Evolutionary conservation across 2,329 filamentous ascomycete genomes (phyloP).

Genomic region (Lasiodiplodia citricola): DNA sequence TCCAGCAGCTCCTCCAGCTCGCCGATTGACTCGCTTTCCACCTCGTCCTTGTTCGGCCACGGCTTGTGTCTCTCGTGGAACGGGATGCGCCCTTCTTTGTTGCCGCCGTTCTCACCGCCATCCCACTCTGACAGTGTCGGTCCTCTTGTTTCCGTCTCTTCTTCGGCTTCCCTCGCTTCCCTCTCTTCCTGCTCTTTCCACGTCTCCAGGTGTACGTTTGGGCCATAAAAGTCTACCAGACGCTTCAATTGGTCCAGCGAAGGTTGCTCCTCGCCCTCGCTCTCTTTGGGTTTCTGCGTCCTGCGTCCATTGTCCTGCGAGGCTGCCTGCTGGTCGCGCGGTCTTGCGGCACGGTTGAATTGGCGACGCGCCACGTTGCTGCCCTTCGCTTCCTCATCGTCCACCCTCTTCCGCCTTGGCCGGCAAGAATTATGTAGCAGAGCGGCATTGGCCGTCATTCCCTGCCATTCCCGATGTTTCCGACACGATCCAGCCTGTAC

Average conservation of each 20-base stretch:
- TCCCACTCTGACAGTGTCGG: conserved; percentile 40
- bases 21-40: conserved; percentile 44
- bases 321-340: not conserved
- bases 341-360: conserved; percentile 24
- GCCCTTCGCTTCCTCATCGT: not conserved
- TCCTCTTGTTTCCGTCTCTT: conserved; percentile 29
- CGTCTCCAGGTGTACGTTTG: not conserved
- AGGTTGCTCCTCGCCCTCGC: conserved; percentile 8
- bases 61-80: conserved; percentile 34
- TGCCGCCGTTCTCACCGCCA: conserved; percentile 26
- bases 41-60: conserved; percentile 40
- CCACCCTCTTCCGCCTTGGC: conserved; percentile 32
- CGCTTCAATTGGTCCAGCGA: conserved; percentile 1
- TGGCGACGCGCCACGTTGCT: not conserved
- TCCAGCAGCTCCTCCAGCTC: conserved; percentile 47
- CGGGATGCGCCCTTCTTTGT: not conserved
- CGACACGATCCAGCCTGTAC: conserved; percentile 59
- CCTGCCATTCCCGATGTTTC: conserved; percentile 45
- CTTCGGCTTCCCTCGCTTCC: conserved; percentile 33
- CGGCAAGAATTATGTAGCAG: conserved; percentile 29
- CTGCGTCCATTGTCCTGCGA: not conserved
- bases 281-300: not conserved
- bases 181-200: conserved; percentile 39
- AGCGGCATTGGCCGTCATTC: not conserved
- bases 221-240: conserved; percentile 16